Evolutionary conservation across 2,329 filamentous ascomycete species (phyloP), one percentile per base, ranked within the genome.

Genomic region (Penicillium sp.): DNA sequence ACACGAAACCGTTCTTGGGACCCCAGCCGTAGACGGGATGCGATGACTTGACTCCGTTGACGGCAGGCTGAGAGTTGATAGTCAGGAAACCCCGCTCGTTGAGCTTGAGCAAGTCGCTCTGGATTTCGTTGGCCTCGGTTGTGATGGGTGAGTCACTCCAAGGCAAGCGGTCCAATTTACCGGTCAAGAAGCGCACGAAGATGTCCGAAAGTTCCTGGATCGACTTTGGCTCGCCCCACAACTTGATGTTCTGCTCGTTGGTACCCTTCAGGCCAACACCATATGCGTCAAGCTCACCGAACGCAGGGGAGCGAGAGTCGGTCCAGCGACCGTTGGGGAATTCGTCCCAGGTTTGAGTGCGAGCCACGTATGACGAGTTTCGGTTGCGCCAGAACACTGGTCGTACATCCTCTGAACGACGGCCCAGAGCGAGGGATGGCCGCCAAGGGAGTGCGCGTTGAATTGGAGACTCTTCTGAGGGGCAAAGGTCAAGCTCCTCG

Each of bases 311-410:
- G 61, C 94, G 86, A 49, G 92, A 93, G 75, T 99, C 94, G 76
- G 94, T 95, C 94, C 94, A 99, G 74, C 94, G 89, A 44, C 94
- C 94, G 80, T 99, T 99, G 52, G 94, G 94, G 67, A 97, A 99
- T 74, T 99, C 94, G 67, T 99, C 94, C 94, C 94, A 99, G 65
- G 97, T 93, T 71, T 97, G 92, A 0, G 94, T 99, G 52, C 94
- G 91, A 52, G 91, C 87, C 52, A 99, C 87, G 67, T 99, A 99
- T 4, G 92, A 96, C 70, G 94, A 92, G 76, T 96, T 94, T 55
- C 94, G 86, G 77, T 97, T 97, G 66, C 93, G 88, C 94, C 94
- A 99, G 83, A 99, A 99, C 64, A 99, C 96, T 32, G 94, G 94
- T 49, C 94, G 90, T 42, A 99, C 94, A 69, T 97, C 96, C 77